Percentiles rank a stretch among this genome's conserved stretches.
Conservation (phyloP, 257 asterid species). For the Forsythia viridissima region DNA sequence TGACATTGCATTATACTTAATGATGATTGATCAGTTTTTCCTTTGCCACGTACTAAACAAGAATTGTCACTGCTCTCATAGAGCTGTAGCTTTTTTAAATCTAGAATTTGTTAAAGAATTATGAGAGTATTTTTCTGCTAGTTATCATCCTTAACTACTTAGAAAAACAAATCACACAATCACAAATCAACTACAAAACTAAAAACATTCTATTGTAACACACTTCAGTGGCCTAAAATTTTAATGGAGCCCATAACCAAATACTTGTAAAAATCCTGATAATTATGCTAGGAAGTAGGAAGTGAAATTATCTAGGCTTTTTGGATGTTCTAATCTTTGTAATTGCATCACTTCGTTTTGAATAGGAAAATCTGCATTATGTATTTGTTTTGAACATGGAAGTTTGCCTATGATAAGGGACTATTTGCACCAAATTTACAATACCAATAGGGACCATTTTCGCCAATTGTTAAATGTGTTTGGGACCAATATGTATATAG, state of each 20-base stretch:
- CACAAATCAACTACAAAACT: background rate
- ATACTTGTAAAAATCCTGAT: background rate
- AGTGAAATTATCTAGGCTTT: too few relatives aligned
- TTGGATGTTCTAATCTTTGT: too few relatives aligned
- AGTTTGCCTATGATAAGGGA: too few relatives aligned
- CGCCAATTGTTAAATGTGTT: too few relatives aligned
- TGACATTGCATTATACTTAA: constrained; percentile 29
- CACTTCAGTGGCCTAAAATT: too few relatives aligned
- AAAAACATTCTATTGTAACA: background rate
- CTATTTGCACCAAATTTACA: too few relatives aligned
- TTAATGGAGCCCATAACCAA: background rate
- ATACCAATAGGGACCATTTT: too few relatives aligned
- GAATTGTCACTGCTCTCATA: constrained; percentile 34
- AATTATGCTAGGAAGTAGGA: too few relatives aligned
- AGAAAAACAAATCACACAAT: constrained; percentile 4
- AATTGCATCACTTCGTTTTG: too few relatives aligned
- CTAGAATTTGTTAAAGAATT: constrained; percentile 66
- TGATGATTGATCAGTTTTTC: constrained; percentile 18
- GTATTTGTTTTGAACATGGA: too few relatives aligned
- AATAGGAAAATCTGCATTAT: too few relatives aligned
- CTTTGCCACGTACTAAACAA: constrained; percentile 32
- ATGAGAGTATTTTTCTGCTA: constrained; percentile 27
- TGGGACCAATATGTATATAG: too few relatives aligned
- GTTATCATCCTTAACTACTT: constrained; percentile 30
- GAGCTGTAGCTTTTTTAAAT: constrained; percentile 60